Evolutionary conservation across 2,329 filamentous ascomycete genomes (phyloP).

Genomic region (Ceratocystis albifundus): DNA sequence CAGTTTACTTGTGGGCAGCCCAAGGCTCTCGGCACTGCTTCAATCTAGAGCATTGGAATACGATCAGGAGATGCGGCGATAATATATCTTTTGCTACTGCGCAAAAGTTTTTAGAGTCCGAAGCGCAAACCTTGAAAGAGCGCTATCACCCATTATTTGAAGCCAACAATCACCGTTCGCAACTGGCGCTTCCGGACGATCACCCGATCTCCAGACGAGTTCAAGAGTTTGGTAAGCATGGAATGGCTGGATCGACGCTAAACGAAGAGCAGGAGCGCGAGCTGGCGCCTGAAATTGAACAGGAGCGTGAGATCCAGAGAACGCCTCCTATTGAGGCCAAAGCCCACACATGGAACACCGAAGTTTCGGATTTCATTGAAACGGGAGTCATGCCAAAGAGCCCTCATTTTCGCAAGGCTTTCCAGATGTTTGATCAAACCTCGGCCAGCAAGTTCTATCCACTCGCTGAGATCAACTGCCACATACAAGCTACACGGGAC

Average conservation of each 20-base stretch:
- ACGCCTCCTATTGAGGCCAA: constrained; percentile 34
- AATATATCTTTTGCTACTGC: constrained; percentile 29
- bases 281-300: constrained; percentile 51
- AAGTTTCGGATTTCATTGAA: constrained; percentile 34
- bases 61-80: not conserved
- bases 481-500: constrained; percentile 40
- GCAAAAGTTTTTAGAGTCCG: constrained; percentile 42
- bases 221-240: not conserved
- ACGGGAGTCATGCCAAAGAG: constrained; percentile 29
- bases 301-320: constrained; percentile 44
- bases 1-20: constrained; percentile 47
- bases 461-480: constrained; percentile 30
- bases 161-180: too few relatives aligned
- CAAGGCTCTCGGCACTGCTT: constrained; percentile 44
- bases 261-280: constrained; percentile 61
- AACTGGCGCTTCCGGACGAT: not conserved
- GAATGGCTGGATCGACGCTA: constrained; percentile 30
- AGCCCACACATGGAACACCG: constrained; percentile 34
- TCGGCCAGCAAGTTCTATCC: not conserved
- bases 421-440: constrained; percentile 27
- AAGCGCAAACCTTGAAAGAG: constrained; percentile 40
- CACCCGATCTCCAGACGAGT: constrained; percentile 13
- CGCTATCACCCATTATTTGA: constrained; percentile 38
- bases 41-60: constrained; percentile 33
- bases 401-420: constrained; percentile 39